Conservation (phyloP, 371 early-diverging fungal species). For the Amoeboradix gromovi region DNA sequence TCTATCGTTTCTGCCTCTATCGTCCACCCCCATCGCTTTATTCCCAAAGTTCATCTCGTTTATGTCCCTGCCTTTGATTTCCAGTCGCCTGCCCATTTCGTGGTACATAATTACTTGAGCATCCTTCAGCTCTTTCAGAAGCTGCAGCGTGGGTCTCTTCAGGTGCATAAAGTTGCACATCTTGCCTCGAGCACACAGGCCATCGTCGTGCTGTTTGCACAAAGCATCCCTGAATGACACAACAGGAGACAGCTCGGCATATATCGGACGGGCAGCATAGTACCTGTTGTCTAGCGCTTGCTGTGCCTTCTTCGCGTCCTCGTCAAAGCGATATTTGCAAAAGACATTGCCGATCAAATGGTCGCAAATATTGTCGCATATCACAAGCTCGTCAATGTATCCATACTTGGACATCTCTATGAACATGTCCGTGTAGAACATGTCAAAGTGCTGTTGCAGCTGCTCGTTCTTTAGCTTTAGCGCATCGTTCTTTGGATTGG, state of each 20-base stretch:
- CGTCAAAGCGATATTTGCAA: conserved; percentile 57
- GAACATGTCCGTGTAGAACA: conserved; percentile 87
- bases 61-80: neutral
- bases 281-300: conserved; percentile 67
- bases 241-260: conserved; percentile 80
- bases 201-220: conserved; percentile 79
- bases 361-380: conserved; percentile 91
- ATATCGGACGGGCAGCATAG: conserved; percentile 73
- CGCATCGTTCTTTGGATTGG: conserved; percentile 61
- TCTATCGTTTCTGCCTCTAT: neutral
- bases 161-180: conserved; percentile 97
- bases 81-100: neutral
- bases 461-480: conserved; percentile 34
- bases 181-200: conserved; percentile 79
- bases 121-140: conserved; percentile 3
- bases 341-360: conserved; percentile 81
- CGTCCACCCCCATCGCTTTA: neutral
- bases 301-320: conserved; percentile 68
- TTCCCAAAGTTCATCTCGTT: neutral
- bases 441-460: conserved; percentile 71
- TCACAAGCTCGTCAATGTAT: conserved; percentile 73
- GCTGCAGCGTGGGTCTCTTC: conserved; percentile 14
- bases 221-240: conserved; percentile 69
- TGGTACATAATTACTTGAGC: conserved; percentile 4
- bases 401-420: conserved; percentile 82